A percentile compares a stretch with the other conserved stretches of the same genome.
Conservation (phyloP, 495 filamentous ascomycete genomes). For the Hypoxylon fragiforme region DNA sequence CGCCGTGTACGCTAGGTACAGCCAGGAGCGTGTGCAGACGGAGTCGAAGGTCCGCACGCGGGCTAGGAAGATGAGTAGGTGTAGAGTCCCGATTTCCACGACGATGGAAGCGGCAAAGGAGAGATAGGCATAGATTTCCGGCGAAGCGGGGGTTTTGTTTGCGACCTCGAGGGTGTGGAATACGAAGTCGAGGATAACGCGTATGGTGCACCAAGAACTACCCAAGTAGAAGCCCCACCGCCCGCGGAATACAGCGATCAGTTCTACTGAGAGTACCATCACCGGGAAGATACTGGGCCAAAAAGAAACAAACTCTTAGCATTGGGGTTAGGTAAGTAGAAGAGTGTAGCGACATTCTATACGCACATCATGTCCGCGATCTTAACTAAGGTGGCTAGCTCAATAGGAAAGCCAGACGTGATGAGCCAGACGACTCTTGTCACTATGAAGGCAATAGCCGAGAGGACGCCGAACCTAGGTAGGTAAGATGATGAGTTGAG, state of each 20-base stretch:
- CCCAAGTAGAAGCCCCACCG: not conserved
- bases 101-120: too few species aligned
- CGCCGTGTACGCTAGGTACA: not conserved
- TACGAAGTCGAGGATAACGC: not conserved
- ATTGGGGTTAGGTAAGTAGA: not conserved
- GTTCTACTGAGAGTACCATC: not conserved
- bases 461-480: constrained; percentile 11
- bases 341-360: not conserved
- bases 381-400: not conserved
- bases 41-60: not conserved
- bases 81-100: not conserved
- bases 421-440: constrained; percentile 7
- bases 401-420: not conserved
- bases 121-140: too few species aligned
- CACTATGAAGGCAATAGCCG: constrained; percentile 1
- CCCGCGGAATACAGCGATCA: not conserved
- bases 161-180: too few species aligned
- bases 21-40: not conserved
- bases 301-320: not conserved
- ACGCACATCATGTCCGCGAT: constrained; percentile 14
- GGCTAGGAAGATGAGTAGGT: not conserved
- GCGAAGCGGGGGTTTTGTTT: too few species aligned
- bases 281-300: constrained; percentile 9
- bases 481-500: not conserved
- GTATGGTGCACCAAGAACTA: not conserved